Evolutionary conservation across 495 filamentous ascomycete species (phyloP), one percentile per base, ranked within the genome.

Genomic region (Antarctomyces pellizariae): DNA sequence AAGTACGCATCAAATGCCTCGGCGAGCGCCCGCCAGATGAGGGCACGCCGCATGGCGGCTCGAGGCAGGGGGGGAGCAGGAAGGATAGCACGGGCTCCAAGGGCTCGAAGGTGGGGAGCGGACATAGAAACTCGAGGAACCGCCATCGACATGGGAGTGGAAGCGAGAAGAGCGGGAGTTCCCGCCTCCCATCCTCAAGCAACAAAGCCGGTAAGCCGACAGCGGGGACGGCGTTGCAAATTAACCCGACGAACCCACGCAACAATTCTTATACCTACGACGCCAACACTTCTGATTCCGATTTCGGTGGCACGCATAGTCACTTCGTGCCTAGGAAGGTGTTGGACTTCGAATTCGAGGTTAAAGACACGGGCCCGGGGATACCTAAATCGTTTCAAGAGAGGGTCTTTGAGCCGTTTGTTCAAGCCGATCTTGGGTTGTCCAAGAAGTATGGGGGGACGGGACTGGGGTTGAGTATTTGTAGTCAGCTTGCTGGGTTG

Each of bases 361-460:
- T 93, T 2, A 57, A 77, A 43, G 83, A 93, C 39, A 84, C 73
- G 5, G 83, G 83, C 0, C 83, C 80, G 2, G 83, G 83, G n/a
- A 89, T 93, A 32, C 71, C 80, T 0, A 60, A 64, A 13, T 48
- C 67, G 25, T 62, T 83, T 30, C 77, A 77, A 33, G 50, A 74
- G 31, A 64, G 67, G 34, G 75, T 93, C 14, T 93, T 93, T 49
- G 82, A 93, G 42, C 83, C 82, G 0, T 93, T 93, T 38, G 72
- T 92, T 5, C 83, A 93, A 47, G 83, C 77, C 1, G 82, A 93
- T 43, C 51, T 86, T 6, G 72, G 78, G 2, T 52, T 93, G 12
- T 83, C 71, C 47, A 89, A 79, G 43, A 89, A 84, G 35, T 86
- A 72, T 42, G 80, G 78, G 13, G 83, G 83, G 8, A 91, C 83